Percentiles rank a stretch among this genome's conserved stretches.
These are phyloP conservation scores for Cytospora paraplurivora DNA, from an alignment of 2,329 filamentous ascomycete genomes.

Conservation along the genomic window DNA sequence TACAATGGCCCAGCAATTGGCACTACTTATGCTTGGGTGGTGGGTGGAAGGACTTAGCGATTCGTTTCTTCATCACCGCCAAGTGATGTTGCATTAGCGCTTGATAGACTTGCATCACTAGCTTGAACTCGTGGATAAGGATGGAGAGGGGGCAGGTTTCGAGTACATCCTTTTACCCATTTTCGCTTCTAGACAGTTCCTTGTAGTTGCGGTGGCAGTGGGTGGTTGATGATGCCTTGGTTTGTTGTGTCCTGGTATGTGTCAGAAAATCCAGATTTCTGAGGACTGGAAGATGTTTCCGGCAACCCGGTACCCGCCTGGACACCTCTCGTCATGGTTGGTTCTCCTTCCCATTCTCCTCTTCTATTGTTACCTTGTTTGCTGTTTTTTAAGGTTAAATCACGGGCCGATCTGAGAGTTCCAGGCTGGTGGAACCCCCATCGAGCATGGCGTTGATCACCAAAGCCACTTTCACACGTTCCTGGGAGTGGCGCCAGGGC, in stretches of 20 bases:
- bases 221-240: too few relatives aligned
- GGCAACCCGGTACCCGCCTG: background rate
- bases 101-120: conserved; percentile 20
- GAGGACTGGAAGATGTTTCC: background rate
- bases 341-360: background rate
- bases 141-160: background rate
- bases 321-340: background rate
- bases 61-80: conserved; percentile 6
- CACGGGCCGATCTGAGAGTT: background rate
- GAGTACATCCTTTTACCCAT: background rate
- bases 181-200: background rate
- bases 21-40: background rate
- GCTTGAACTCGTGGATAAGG: background rate
- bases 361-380: background rate
- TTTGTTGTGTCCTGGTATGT: background rate
- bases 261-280: background rate
- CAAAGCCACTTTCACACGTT: conserved; percentile 10
- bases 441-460: conserved; percentile 1
- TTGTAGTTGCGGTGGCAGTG: background rate
- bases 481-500: conserved; percentile 9
- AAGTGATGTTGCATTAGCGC: background rate
- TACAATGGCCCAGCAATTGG: background rate
- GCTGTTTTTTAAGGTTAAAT: background rate
- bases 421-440: background rate
- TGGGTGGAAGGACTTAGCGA: conserved; percentile 13